Base-by-base conservation (phyloP, 225 moss, liverwort and hornwort species). In the Neckera pumila region DNA sequence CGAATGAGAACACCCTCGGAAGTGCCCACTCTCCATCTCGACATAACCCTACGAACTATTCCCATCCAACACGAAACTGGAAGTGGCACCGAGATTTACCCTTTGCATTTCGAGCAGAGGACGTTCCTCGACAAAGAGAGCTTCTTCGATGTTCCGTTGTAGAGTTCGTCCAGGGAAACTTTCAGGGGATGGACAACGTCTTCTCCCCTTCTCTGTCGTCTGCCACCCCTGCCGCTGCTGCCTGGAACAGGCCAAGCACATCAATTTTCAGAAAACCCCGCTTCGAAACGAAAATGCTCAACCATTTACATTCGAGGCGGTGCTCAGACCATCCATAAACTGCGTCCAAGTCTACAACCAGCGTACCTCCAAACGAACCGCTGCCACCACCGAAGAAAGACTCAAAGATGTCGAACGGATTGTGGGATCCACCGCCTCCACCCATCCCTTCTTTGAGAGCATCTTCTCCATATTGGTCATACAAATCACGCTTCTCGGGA, bases 81-180 rank as follows among this genome's bases (percentile, higher is more conserved):
- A 12, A 59, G 36, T 21, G 38, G 58, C 65, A 47, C 45, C 77
- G n/a, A 49, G 11, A 17, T 17, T 80, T 91, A 98, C 96, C 98
- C 98, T 77, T 98, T 97, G 89, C 96, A 98, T 86, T 97, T 98
- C 21, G 93, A 34, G 69, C 98, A 98, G 10, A 98, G 77, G 12
- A 98, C 97, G 70, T 96, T 98, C 71, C 97, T 89, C 11, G 97
- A 96, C 79, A 98, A 76, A 2, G 98, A 98, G 1, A 98, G 85
- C 87, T 97, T 98, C 94, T 98, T 98, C 17, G 97, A 98, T 1
- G 98, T 97, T 26, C 97, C 97, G 65, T 98, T 98, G 89, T 98
- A 97, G 3, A 98, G 90, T 38, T 98, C 98, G 47, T 97, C 98
- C 89, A 97, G 79, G 0, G 98, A 93, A 14, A 98, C 97, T 92